Evolutionary conservation across 208 protist genomes (phyloP).

Genomic region (Phytomonas sp.): DNA sequence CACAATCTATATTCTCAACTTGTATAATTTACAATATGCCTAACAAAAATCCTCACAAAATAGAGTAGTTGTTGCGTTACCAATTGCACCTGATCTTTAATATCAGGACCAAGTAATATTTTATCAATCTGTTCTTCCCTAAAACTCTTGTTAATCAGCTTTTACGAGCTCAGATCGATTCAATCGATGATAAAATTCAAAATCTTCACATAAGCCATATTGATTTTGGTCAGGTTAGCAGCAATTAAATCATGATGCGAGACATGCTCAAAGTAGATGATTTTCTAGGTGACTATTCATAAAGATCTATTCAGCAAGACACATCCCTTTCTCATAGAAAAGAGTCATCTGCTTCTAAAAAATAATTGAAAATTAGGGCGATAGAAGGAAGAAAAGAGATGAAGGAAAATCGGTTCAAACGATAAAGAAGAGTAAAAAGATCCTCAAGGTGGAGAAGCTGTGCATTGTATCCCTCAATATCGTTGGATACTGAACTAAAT

Average conservation of each 20-base stretch:
- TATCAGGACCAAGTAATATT: not conserved
- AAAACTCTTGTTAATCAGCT: not conserved
- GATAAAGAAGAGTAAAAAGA: not conserved
- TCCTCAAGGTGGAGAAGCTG: not conserved
- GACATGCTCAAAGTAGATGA: not conserved
- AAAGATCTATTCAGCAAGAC: not conserved
- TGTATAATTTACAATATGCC: not conserved
- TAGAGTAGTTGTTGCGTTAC: not conserved
- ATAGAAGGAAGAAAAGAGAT: conserved; percentile 15
- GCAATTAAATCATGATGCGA: not conserved
- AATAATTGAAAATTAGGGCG: conserved; percentile 4
- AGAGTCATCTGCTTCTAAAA: not conserved
- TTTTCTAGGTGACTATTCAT: not conserved
- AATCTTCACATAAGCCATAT: not conserved
- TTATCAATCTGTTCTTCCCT: not conserved
- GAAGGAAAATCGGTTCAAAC: conserved; percentile 10
- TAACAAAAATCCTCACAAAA: not conserved
- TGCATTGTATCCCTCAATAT: conserved; percentile 3
- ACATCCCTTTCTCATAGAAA: not conserved
- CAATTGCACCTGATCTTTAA: not conserved
- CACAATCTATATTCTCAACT: not conserved
- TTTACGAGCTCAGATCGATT: not conserved
- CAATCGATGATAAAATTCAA: not conserved
- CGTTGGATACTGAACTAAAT: conserved; percentile 1
- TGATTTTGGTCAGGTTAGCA: not conserved